These are phyloP conservation scores for Gloeopeniophorella convolvens DNA, from an alignment of 768 basidiomycete species.

Conservation along the genomic window DNA sequence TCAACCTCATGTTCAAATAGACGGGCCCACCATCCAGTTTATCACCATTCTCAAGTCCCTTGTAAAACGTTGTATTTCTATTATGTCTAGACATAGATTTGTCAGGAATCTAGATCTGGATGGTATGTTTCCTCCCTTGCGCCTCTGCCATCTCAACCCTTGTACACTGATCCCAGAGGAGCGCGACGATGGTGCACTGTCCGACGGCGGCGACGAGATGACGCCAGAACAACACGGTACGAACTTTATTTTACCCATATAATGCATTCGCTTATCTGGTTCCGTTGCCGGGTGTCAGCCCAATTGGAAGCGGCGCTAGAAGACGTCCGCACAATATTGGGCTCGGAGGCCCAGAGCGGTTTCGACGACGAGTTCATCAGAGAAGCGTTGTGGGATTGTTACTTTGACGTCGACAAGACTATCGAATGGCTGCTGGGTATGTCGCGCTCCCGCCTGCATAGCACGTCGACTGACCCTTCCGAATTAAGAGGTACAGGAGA, in stretches of 20 bases:
- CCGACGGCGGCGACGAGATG: conserved; percentile 74
- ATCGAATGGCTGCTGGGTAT: conserved; percentile 69
- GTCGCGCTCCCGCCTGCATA: conserved; percentile 23
- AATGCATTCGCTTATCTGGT: not conserved
- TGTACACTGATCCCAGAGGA: conserved; percentile 49
- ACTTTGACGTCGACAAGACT: conserved; percentile 78
- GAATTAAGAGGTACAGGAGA: conserved; percentile 66
- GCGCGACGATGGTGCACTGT: conserved; percentile 74
- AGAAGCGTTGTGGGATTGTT: conserved; percentile 78
- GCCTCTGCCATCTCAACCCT: conserved; percentile 1
- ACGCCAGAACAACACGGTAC: conserved; percentile 79
- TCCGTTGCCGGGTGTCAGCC: conserved; percentile 30
- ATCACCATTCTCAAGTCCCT: conserved; percentile 18
- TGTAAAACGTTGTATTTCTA: conserved; percentile 20
- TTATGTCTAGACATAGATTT: conserved; percentile 90
- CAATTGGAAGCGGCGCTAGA: conserved; percentile 69
- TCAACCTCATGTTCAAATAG: conserved; percentile 12
- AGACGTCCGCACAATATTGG: conserved; percentile 60
- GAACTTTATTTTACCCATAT: conserved; percentile 34
- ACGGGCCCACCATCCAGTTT: conserved; percentile 8
- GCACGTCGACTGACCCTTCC: not conserved
- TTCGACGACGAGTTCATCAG: conserved; percentile 70
- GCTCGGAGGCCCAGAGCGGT: conserved; percentile 55
- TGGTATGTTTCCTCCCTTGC: conserved; percentile 33
- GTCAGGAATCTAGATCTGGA: conserved; percentile 80